Base-by-base conservation (phyloP, 148 eudicot species). In the Camellia granthamiana region DNA sequence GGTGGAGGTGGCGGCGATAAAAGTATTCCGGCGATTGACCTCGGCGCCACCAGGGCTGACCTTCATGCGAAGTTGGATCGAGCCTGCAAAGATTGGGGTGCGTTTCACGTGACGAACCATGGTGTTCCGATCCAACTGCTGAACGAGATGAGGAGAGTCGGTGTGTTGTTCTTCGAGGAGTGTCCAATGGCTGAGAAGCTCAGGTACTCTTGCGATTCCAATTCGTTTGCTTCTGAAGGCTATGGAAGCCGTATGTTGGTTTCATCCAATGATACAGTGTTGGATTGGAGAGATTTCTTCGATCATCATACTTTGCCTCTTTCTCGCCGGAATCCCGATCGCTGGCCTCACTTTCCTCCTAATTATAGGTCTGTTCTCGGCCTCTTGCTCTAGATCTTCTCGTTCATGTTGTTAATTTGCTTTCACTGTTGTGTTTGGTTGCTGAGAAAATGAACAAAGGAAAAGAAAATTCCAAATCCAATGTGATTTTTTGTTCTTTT, bases 231-330 rank as follows among this genome's bases (percentile, higher is more conserved):
- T 55, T 76, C 93, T 2, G 93, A 93, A 80, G 98, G 99, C 2
- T 95, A 95, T 62, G 99, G 99, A 1, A 95, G 97, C 78, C 83
- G 90, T 12, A 95, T 95, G 99, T 83, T 95, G 62, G 95, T 89
- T 1, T 75, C 86, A 72, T 74, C 83, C 0, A 88, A 93, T 70
- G 98, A 90, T 55, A 55, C 86, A 12, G 97, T 95, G 75, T 91
- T 95, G 89, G 99, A 95, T 83, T 95, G 99, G 99, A 90, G 99
- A 67, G 99, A 95, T 82, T 95, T 92, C 66, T 93, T 90, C 85
- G 98, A 95, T 88, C 99, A 93, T 78, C 98, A 95, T 60, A 92
- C 97, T 66, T 88, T 88, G 16, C 99, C 99, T 0, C 58, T 90
- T 69, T 83, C 89, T 2, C 84, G 97, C 1, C 86, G 98, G 6